Percentiles rank a stretch among this genome's conserved stretches.
These are phyloP conservation scores for Ustilago loliicola DNA, from an alignment of 1,284 basidiomycete species.

Conservation along the genomic window DNA sequence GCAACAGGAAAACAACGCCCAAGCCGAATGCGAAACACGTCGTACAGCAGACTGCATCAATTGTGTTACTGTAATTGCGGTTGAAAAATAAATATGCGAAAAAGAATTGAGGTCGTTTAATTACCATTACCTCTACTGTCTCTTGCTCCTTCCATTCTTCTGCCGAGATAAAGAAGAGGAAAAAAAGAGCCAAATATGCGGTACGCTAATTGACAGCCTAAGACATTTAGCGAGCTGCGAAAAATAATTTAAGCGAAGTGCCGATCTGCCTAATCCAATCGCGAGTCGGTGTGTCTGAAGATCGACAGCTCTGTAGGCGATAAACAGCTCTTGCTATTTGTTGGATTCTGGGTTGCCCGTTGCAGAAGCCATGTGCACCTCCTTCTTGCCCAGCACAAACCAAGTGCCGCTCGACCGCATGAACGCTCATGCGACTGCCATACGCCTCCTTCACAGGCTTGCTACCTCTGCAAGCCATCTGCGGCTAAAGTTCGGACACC, in stretches of 20 bases:
- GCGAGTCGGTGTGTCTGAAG: background rate
- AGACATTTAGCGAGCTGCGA: background rate
- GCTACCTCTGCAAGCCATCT: constrained; percentile 2
- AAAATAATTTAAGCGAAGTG: background rate
- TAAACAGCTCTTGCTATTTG: background rate
- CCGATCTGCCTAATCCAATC: background rate
- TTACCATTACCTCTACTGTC: background rate
- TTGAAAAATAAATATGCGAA: background rate
- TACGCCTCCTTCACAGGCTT: background rate
- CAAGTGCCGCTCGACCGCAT: background rate
- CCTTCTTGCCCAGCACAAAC: too few species aligned
- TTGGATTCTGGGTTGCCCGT: background rate
- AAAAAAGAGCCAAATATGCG: background rate
- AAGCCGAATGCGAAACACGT: constrained; percentile 3
- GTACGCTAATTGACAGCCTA: constrained; percentile 3
- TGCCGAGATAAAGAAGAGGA: background rate
- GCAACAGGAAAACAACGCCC: background rate
- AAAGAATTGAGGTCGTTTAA: background rate
- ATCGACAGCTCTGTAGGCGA: background rate
- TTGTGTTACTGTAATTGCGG: too few species aligned
- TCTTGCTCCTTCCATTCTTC: background rate
- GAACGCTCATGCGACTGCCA: background rate
- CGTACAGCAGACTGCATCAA: background rate
- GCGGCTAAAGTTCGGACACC: constrained; percentile 2
- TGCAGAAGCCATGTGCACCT: too few species aligned